phyloP scores from a whole-genome alignment of 2,329 filamentous ascomycete species.

The Uncinocarpus reesii region DNA sequence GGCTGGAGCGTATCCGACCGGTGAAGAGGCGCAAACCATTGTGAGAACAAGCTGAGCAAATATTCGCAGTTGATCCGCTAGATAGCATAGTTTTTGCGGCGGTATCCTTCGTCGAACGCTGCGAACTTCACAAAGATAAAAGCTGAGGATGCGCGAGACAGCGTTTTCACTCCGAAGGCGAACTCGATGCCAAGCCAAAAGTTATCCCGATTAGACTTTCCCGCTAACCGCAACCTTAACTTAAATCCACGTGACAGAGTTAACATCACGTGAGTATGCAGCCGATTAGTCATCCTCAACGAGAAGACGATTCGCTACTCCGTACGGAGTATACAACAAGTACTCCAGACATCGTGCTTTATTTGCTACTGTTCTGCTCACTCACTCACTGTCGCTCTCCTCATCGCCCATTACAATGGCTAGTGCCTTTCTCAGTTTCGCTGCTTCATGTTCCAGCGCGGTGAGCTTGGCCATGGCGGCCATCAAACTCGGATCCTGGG shows the following conservation, averaged over 20 bases:
- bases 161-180: too few species aligned
- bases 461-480: constrained; percentile 72
- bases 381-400: constrained; percentile 29
- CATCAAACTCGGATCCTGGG: constrained; percentile 76
- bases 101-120: too few species aligned
- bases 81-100: constrained; percentile 27
- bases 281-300: too few species aligned
- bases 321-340: background rate
- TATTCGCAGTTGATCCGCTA: constrained; percentile 24
- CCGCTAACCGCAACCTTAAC: background rate
- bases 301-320: background rate
- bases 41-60: constrained; percentile 23
- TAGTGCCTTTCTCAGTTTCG: constrained; percentile 59
- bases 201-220: background rate
- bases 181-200: background rate
- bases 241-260: too few species aligned
- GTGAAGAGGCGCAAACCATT: constrained; percentile 21
- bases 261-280: too few species aligned
- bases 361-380: background rate
- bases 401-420: constrained; percentile 65
- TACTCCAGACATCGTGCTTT: too few species aligned
- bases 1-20: constrained; percentile 12
- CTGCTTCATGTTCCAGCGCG: constrained; percentile 63
- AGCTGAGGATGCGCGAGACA: too few species aligned
- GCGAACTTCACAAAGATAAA: too few species aligned